Evolutionary conservation across 2,329 filamentous ascomycete species (phyloP), one percentile per base, ranked within the genome.

Genomic region (Tolypocladium guangdongense): DNA sequence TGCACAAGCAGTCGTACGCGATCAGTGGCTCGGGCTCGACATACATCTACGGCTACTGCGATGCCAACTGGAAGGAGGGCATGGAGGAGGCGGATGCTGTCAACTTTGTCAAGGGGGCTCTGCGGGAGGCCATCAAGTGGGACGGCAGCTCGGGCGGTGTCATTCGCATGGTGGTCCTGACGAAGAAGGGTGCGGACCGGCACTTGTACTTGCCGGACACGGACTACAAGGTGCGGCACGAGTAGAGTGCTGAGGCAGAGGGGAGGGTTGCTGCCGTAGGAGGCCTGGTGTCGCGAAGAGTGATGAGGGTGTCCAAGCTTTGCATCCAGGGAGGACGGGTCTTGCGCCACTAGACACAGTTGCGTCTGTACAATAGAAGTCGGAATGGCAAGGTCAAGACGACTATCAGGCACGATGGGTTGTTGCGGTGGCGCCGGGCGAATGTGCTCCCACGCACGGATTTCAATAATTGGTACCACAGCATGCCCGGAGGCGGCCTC

Each of bases 1-100:
- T 99, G 63, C 93, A 99, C 83, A 96, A 97, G 79, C 91, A 96
- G 70, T 70, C 91, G 20, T 99, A 96, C 68, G 84, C 93, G 45
- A 99, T 99, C 65, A 91, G 90, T 62, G 93, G 93, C 47, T 97
- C 92, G 22, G 93, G 93, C 43, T 97, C 92, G 63, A 97, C 93
- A 57, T 99, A 99, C 78, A 99, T 99, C 72, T 99, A 97, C 78
- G 93, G 93, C 63, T 97, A 95, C 79, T 97, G 91, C 69, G 92
- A 99, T 69, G 86, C 90, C 54, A 83, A 99, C 78, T 99, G 93
- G 93, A 84, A 79, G 70, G 93, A 97, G 73, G 83, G 83, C 60
- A 97, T 99, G 91, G 89, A 87, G 52, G 90, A 97, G 77, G 79
- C 83, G 53, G 91, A 95, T 57, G 93, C 93, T 1, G 84, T 99